Conservation (phyloP, 2,329 filamentous ascomycete genomes). For the Hypoxylon sp. region DNA sequence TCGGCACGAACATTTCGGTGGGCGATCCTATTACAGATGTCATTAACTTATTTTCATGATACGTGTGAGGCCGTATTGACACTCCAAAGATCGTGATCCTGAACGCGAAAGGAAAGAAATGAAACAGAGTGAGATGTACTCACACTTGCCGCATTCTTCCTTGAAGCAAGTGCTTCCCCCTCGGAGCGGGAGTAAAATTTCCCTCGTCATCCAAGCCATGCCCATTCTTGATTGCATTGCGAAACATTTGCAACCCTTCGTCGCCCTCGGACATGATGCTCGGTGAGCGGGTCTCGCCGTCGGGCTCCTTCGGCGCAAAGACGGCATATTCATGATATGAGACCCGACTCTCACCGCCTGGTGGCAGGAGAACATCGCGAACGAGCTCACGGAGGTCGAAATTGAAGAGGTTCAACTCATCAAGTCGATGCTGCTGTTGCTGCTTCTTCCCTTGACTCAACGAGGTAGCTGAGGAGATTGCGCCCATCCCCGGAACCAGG, state of each 20-base stretch:
- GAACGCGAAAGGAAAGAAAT: neutral
- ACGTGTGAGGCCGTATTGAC: neutral
- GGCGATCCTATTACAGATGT: conserved; percentile 45
- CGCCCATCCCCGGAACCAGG: conserved; percentile 41
- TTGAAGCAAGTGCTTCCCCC: conserved; percentile 47
- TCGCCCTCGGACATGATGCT: conserved; percentile 52
- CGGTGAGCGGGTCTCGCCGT: conserved; percentile 47
- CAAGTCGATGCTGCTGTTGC: conserved; percentile 31
- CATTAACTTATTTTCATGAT: conserved; percentile 19
- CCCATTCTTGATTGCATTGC: conserved; percentile 47
- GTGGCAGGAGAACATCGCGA: conserved; percentile 46
- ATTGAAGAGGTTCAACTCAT: conserved; percentile 52
- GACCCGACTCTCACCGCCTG: conserved; percentile 47
- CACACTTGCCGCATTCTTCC: conserved; percentile 52
- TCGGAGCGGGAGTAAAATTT: conserved; percentile 49
- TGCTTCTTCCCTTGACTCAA: conserved; percentile 29
- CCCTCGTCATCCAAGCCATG: conserved; percentile 52
- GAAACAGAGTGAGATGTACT: conserved; percentile 18
- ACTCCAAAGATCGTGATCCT: neutral
- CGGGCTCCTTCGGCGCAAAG: conserved; percentile 44
- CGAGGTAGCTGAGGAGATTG: conserved; percentile 20
- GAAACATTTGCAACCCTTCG: conserved; percentile 51
- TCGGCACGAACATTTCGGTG: conserved; percentile 44
- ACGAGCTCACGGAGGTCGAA: conserved; percentile 52
- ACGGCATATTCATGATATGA: conserved; percentile 55